phyloP scores from a whole-genome alignment of 441 rosid genomes.

The Omphalea diandra region DNA sequence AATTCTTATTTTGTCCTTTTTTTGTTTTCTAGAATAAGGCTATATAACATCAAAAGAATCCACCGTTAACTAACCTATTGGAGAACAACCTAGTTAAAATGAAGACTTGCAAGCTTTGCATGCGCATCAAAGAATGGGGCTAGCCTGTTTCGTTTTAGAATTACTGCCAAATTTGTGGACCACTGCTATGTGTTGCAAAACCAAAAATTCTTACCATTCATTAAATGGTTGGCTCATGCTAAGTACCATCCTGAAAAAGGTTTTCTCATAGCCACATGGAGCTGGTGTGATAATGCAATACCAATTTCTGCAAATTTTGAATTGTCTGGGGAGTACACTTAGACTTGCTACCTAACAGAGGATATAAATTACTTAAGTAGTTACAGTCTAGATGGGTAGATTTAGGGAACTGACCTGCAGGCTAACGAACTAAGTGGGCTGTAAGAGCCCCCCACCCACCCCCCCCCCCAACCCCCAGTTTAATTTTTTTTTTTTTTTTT shows the following conservation, averaged over 20 bases:
- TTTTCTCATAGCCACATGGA: background rate
- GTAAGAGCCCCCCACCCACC: no score
- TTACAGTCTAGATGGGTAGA: background rate
- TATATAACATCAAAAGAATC: background rate
- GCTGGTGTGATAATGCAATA: background rate
- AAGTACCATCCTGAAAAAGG: background rate
- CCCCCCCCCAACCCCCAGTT: no score
- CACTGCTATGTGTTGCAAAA: background rate
- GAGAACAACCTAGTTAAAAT: background rate
- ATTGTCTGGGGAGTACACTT: background rate
- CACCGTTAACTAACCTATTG: no score
- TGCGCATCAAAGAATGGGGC: background rate
- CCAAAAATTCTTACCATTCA: background rate
- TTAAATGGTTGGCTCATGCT: background rate
- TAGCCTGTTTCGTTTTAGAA: background rate
- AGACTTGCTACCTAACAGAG: background rate
- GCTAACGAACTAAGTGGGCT: no score
- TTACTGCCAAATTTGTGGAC: background rate
- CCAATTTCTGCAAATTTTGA: background rate
- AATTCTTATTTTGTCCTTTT: no score
- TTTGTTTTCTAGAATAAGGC: no score
- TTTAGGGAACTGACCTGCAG: background rate
- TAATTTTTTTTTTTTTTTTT: no score
- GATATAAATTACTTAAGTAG: background rate
- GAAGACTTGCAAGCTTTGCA: background rate